Evolutionary conservation across 2,329 filamentous ascomycete species (phyloP).

Genomic region (Passalora sequoiae): DNA sequence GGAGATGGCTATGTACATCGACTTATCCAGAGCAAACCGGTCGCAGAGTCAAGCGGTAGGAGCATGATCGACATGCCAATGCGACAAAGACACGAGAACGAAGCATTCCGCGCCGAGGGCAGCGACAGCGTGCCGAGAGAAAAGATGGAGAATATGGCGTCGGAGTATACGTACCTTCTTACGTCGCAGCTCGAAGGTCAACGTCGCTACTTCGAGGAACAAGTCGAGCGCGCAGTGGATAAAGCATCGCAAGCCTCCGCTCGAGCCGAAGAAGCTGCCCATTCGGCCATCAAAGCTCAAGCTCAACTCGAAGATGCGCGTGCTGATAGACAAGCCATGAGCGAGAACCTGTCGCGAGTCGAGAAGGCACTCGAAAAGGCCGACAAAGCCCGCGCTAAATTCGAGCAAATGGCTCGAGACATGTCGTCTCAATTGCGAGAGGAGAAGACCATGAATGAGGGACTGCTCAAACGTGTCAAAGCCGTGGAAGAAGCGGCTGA

Average conservation of each 20-base stretch:
- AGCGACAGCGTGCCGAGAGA: conserved; percentile 67
- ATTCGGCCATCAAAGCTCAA: conserved; percentile 44
- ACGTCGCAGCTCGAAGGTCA: conserved; percentile 91
- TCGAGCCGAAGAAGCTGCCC: conserved; percentile 58
- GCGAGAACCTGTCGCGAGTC: conserved; percentile 59
- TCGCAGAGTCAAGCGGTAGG: conserved; percentile 12
- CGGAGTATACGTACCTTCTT: conserved; percentile 91
- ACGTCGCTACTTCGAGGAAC: conserved; percentile 87
- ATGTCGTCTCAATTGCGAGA: conserved; percentile 74
- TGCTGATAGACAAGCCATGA: conserved; percentile 46
- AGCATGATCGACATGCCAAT: conserved; percentile 78
- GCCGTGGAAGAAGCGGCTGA: conserved; percentile 58
- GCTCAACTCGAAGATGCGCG: conserved; percentile 52
- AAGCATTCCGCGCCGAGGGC: conserved; percentile 37
- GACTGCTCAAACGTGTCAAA: conserved; percentile 74
- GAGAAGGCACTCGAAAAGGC: conserved; percentile 69
- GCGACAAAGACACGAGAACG: conserved; percentile 32
- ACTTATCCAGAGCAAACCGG: conserved; percentile 87
- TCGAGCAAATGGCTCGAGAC: conserved; percentile 68
- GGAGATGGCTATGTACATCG: conserved; percentile 95
- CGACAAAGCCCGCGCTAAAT: conserved; percentile 63
- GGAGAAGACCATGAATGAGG: conserved; percentile 78
- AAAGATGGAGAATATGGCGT: conserved; percentile 71
- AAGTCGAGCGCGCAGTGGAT: conserved; percentile 80
- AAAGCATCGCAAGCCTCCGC: conserved; percentile 73